These are phyloP conservation scores for Diutina rugosa DNA, from an alignment of 1,139 yeast species.

Conservation along the genomic window DNA sequence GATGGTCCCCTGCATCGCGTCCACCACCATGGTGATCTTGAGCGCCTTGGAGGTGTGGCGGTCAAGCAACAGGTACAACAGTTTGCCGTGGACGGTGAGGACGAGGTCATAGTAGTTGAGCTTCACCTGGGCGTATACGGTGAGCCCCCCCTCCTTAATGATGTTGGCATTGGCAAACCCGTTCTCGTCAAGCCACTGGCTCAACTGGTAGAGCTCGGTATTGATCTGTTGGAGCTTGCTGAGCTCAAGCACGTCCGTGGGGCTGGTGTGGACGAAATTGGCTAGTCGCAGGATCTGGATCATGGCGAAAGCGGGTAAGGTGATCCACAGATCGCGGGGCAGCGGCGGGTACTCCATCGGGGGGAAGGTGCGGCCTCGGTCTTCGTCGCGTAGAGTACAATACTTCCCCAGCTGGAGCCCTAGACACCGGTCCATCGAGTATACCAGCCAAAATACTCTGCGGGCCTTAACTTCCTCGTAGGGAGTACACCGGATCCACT, in stretches of 20 bases:
- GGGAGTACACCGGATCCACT: constrained; percentile 6
- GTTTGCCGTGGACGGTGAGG: constrained; percentile 23
- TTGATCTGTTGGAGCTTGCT: constrained; percentile 23
- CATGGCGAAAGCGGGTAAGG: constrained; percentile 37
- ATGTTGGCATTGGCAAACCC: constrained; percentile 21
- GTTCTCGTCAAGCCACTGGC: constrained; percentile 21
- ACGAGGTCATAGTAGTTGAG: constrained; percentile 29
- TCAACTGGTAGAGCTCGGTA: constrained; percentile 16
- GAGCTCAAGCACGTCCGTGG: constrained; percentile 15
- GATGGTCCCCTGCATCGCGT: constrained; percentile 22
- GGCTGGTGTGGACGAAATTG: constrained; percentile 19
- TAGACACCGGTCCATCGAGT: constrained; percentile 40
- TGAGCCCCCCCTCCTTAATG: constrained; percentile 2
- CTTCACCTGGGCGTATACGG: constrained; percentile 24
- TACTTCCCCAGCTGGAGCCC: constrained; percentile 44
- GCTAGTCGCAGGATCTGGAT: constrained; percentile 29
- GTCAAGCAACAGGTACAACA: constrained; percentile 22
- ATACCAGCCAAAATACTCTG: constrained; percentile 47
- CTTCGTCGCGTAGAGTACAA: constrained; percentile 26
- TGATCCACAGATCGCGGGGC: constrained; percentile 36
- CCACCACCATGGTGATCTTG: constrained; percentile 20
- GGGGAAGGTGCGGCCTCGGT: constrained; percentile 22
- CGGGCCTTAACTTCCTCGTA: constrained; percentile 40
- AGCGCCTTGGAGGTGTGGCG: constrained; percentile 20
- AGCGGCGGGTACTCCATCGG: constrained; percentile 11